These are phyloP conservation scores for Starmera dryadoides DNA, from an alignment of 805 yeast genomes.

Conservation along the genomic window DNA sequence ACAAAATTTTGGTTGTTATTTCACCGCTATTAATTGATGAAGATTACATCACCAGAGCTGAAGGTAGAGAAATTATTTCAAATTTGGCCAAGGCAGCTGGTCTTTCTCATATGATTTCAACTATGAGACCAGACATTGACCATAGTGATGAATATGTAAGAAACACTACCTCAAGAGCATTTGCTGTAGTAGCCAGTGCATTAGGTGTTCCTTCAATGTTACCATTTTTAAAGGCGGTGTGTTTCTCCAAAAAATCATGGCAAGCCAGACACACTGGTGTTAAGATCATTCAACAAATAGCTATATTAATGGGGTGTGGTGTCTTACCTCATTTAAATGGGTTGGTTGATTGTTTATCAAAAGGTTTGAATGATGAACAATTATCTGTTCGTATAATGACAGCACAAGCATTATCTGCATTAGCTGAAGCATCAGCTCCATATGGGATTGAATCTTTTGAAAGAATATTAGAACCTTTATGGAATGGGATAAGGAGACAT, in stretches of 20 bases:
- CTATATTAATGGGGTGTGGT: slow-evolving; percentile 60
- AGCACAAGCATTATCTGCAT: slow-evolving; percentile 61
- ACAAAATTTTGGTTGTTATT: slow-evolving; percentile 61
- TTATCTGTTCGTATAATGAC: slow-evolving; percentile 59
- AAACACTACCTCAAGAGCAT: slow-evolving; percentile 64
- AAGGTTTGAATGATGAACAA: slow-evolving; percentile 60
- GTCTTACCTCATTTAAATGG: slow-evolving; percentile 67
- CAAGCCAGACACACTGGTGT: slow-evolving; percentile 80
- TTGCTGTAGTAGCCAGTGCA: slow-evolving; percentile 80
- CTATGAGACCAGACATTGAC: slow-evolving; percentile 76
- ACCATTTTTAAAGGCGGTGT: slow-evolving; percentile 79
- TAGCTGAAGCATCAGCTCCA: slow-evolving; percentile 81
- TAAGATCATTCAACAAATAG: slow-evolving; percentile 68
- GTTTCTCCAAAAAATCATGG: slow-evolving; percentile 72
- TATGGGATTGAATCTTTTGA: slow-evolving; percentile 90
- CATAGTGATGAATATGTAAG: slow-evolving; percentile 76
- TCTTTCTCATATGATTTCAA: slow-evolving; percentile 67
- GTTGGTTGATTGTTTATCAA: slow-evolving; percentile 52
- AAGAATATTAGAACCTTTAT: slow-evolving; percentile 55
- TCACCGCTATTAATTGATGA: slow-evolving; percentile 79
- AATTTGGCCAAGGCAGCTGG: slow-evolving; percentile 79
- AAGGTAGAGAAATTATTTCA: slow-evolving; percentile 74
- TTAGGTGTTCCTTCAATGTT: slow-evolving; percentile 64
- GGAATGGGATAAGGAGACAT: slow-evolving; percentile 72
- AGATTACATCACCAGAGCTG: slow-evolving; percentile 63